phyloP scores from a whole-genome alignment of 1,284 basidiomycete species.

The Fomitopsis pinicola region DNA sequence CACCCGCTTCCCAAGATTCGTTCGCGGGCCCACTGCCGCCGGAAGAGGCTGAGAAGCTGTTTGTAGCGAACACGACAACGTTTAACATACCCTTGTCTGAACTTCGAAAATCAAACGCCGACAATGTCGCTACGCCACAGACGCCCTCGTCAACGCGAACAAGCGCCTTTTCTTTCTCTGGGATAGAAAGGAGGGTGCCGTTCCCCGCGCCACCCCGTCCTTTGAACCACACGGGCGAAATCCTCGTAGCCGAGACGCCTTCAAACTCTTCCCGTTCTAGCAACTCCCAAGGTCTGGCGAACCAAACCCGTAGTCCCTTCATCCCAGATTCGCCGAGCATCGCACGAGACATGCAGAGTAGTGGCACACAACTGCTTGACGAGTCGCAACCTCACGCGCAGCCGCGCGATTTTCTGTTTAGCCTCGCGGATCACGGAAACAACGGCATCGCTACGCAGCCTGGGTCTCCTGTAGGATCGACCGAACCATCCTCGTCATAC shows the following conservation, averaged over 20 bases:
- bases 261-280: slow-evolving; percentile 11
- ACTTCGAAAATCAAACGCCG: slow-evolving; percentile 30
- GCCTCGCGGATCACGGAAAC: not conserved
- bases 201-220: slow-evolving; percentile 1
- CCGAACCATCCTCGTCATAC: slow-evolving; percentile 19
- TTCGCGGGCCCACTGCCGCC: slow-evolving; percentile 45
- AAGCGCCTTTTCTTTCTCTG: slow-evolving; percentile 3
- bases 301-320: not conserved
- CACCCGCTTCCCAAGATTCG: slow-evolving; percentile 50
- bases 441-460: not conserved
- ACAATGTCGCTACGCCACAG: slow-evolving; percentile 6
- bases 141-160: slow-evolving; percentile 13
- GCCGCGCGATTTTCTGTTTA: not conserved
- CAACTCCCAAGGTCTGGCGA: not conserved
- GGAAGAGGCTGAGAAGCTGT: slow-evolving; percentile 42
- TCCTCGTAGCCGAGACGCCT: slow-evolving; percentile 17
- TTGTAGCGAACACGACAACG: slow-evolving; percentile 43
- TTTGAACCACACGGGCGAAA: slow-evolving; percentile 1
- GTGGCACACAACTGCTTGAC: slow-evolving; percentile 8
- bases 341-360: slow-evolving; percentile 20
- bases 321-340: not conserved
- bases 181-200: not conserved
- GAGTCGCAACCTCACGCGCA: slow-evolving; percentile 1
- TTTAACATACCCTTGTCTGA: slow-evolving; percentile 58
- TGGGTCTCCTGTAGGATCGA: slow-evolving; percentile 9